These are phyloP conservation scores for Lentinula aciculospora DNA, from an alignment of 768 basidiomycete species.

Conservation along the genomic window DNA sequence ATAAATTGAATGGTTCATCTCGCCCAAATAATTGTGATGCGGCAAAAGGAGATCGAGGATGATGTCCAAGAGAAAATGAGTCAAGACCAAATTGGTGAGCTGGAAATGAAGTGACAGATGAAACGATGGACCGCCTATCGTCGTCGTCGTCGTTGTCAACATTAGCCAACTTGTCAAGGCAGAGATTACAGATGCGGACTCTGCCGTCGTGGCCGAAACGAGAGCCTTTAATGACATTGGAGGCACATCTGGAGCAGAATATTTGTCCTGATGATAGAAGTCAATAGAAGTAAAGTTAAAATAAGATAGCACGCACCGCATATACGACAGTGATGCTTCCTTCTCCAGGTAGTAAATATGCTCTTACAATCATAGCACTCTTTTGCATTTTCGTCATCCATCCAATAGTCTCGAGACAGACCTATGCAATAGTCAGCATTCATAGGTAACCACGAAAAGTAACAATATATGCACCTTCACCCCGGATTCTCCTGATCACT, in stretches of 20 bases:
- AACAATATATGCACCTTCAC: constrained; percentile 57
- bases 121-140: constrained; percentile 75
- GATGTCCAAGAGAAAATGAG: constrained; percentile 24
- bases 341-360: constrained; percentile 87
- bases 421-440: constrained; percentile 34
- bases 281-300: neutral
- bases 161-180: constrained; percentile 86
- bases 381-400: constrained; percentile 94
- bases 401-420: constrained; percentile 95
- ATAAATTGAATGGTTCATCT: constrained; percentile 75
- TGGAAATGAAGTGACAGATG: constrained; percentile 66
- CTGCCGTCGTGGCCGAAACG: constrained; percentile 94
- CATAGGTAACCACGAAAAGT: constrained; percentile 2
- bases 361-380: constrained; percentile 97
- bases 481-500: constrained; percentile 84
- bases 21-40: constrained; percentile 80
- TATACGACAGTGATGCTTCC: constrained; percentile 97
- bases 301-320: constrained; percentile 55
- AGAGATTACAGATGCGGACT: constrained; percentile 93
- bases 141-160: constrained; percentile 90
- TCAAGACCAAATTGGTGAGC: constrained; percentile 69
- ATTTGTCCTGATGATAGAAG: constrained; percentile 68
- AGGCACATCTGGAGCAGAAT: constrained; percentile 95
- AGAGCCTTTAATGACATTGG: constrained; percentile 91
- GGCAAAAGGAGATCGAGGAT: constrained; percentile 83